Base-by-base conservation (phyloP, 176 grass and related monocot species). In the Phyllostachys edulis region DNA sequence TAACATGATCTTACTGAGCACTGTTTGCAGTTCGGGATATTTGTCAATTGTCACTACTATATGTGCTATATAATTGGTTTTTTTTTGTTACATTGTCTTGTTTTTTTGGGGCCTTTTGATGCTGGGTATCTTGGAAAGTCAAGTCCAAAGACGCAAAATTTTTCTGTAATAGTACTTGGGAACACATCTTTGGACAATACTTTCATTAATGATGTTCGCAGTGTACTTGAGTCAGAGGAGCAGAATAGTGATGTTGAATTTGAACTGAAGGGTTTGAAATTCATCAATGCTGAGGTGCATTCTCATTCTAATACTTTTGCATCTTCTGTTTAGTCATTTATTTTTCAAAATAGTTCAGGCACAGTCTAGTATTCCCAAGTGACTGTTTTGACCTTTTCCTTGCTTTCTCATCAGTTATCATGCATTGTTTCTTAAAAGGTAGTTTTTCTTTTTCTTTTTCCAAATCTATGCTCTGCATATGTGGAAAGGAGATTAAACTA, bases 211-310 rank as follows among this genome's bases (percentile, higher is more conserved):
- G 66, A 93, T 12, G 82, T 95, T 9, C 62, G 76, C 7, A 18
- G 24, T 57, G 59, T 93, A 63, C 90, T 98, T 34, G 60, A 86
- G 49, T 63, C 76, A 7, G 89, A 91, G 47, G 67, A 63, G 73
- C 13, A 80, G 34, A 88, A 84, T 34, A 14, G 44, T 0, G 87
- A 87, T 50, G 85, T 90, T 5, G 71, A 79, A 15, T 89, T 90
- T 37, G 64, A 73, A 83, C 5, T 98, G 5, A 91, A 78, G 73
- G 76, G 83, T 6, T 27, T 91, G 27, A 41, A 65, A 7, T 85
- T 82, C 89, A 91, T 98, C 59, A 56, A 94, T 66, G 95, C 95
- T 3, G 91, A 95, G 72, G 95, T 98, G 1, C 38, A 6, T 68
- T 36, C 26, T 89, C 5, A 20, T 50, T 75, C 21, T 51, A 14